A percentile compares a stretch with the other conserved stretches of the same genome.
These are phyloP conservation scores for Fraxinus dipetala DNA, from an alignment of 305 asterid species.

Conservation along the genomic window DNA sequence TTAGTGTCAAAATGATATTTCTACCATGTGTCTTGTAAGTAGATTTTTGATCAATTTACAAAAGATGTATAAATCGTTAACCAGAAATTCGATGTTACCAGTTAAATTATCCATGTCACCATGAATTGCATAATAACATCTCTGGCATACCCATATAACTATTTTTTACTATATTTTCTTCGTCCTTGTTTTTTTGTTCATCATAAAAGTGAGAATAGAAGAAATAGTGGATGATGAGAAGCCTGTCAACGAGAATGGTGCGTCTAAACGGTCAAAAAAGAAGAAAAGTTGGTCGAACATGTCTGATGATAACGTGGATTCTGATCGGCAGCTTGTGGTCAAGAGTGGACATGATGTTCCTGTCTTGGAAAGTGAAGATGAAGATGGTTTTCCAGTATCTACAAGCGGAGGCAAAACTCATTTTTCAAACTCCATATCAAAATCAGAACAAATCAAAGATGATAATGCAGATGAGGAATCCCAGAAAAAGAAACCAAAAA, in stretches of 20 bases:
- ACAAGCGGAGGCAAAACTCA: conserved; percentile 14
- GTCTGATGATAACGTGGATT: conserved; percentile 32
- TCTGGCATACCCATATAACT: neutral
- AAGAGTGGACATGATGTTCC: conserved; percentile 39
- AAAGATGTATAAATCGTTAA: neutral
- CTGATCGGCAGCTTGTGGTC: conserved; percentile 45
- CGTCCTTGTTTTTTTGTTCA: conserved; percentile 11
- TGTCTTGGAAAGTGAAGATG: conserved; percentile 76
- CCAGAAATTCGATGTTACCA: neutral
- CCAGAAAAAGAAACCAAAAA: conserved; percentile 33
- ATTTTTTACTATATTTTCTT: conserved; percentile 1
- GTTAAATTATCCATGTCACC: neutral
- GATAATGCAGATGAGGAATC: conserved; percentile 30
- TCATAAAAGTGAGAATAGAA: conserved; percentile 66
- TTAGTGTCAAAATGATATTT: neutral
- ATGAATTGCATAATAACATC: neutral
- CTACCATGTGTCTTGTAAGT: neutral
- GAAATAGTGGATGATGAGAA: conserved; percentile 77
- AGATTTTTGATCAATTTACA: neutral
- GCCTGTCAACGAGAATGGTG: conserved; percentile 37
- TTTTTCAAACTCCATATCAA: neutral
- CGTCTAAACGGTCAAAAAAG: conserved; percentile 48
- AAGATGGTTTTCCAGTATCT: conserved; percentile 80
- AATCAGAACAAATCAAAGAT: conserved; percentile 12
- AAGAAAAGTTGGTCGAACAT: conserved; percentile 41